Evolutionary conservation across 2,329 filamentous ascomycete genomes (phyloP).

Genomic region (Penicillium sp.): DNA sequence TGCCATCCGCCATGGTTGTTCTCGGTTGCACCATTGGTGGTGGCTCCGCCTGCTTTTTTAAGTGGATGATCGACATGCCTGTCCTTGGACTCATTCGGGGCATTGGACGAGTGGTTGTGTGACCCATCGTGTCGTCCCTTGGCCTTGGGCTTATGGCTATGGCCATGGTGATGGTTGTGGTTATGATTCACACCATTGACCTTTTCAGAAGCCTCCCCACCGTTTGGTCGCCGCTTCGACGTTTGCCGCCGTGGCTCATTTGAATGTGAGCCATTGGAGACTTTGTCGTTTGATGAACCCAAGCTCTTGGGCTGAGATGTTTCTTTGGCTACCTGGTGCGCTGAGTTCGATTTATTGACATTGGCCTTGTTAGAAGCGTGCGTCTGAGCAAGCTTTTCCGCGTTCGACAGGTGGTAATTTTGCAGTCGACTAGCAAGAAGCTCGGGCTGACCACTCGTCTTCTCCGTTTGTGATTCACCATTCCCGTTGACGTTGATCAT

Average conservation of each 20-base stretch:
- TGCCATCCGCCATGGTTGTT: conserved; percentile 43
- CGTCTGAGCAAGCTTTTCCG: conserved; percentile 19
- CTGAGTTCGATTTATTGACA: conserved; percentile 21
- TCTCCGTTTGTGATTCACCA: conserved; percentile 17
- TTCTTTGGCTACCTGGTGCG: conserved; percentile 28
- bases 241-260: conserved; percentile 33
- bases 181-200: conserved; percentile 34
- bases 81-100: conserved; percentile 29
- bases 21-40: conserved; percentile 29
- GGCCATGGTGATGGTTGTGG: conserved; percentile 14
- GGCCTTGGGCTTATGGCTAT: conserved; percentile 31
- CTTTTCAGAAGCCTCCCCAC: conserved; percentile 34
- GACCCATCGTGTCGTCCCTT: conserved; percentile 35
- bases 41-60: conserved; percentile 25
- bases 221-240: conserved; percentile 35
- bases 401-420: conserved; percentile 39
- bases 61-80: conserved; percentile 26
- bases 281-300: conserved; percentile 25
- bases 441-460: conserved; percentile 30
- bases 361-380: conserved; percentile 26
- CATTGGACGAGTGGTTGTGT: conserved; percentile 18
- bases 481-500: conserved; percentile 12
- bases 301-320: conserved; percentile 28
- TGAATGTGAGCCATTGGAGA: conserved; percentile 22
- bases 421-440: conserved; percentile 40